phyloP scores from a whole-genome alignment of 2,329 filamentous ascomycete species.

The Calonectria pauciramosa region DNA sequence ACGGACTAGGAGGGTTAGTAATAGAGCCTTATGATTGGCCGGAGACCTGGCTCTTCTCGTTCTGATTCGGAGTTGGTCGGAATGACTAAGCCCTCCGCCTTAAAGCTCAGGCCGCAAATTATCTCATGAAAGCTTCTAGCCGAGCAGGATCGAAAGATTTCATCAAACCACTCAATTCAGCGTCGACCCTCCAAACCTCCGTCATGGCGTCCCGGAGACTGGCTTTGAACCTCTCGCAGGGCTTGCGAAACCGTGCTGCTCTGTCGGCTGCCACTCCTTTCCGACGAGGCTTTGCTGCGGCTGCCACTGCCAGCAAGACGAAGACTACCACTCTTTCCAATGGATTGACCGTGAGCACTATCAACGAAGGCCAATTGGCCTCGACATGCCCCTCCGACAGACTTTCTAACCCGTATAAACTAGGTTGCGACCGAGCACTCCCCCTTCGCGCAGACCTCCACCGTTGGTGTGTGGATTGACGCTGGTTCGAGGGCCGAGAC shows the following conservation, averaged over 20 bases:
- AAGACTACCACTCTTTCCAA: constrained; percentile 97
- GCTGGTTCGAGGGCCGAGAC: constrained; percentile 98
- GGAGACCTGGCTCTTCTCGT: constrained; percentile 26
- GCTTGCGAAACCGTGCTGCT: constrained; percentile 88
- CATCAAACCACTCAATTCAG: constrained; percentile 70
- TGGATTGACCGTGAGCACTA: constrained; percentile 86
- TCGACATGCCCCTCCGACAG: constrained; percentile 34
- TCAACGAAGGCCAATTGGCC: constrained; percentile 55
- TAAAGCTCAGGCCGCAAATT: constrained; percentile 59
- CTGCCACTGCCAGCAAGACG: constrained; percentile 84
- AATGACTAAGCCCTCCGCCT: constrained; percentile 56
- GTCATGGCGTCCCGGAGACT: constrained; percentile 97
- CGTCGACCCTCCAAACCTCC: constrained; percentile 64
- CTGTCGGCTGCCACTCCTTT: constrained; percentile 83
- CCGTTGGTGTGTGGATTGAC: constrained; percentile 99
- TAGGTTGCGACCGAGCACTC: constrained; percentile 99
- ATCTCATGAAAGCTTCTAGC: constrained; percentile 61
- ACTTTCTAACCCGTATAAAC: constrained; percentile 42
- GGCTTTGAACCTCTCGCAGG: constrained; percentile 93
- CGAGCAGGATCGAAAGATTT: constrained; percentile 62
- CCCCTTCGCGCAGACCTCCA: constrained; percentile 97
- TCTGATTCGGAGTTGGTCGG: constrained; percentile 58
- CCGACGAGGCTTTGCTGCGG: constrained; percentile 91
- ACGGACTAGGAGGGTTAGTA: constrained; percentile 50
- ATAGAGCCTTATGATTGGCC: constrained; percentile 53